Evolutionary conservation across 352 stramenopile species (phyloP).

Genomic region (Phytophthora pistaciae): DNA sequence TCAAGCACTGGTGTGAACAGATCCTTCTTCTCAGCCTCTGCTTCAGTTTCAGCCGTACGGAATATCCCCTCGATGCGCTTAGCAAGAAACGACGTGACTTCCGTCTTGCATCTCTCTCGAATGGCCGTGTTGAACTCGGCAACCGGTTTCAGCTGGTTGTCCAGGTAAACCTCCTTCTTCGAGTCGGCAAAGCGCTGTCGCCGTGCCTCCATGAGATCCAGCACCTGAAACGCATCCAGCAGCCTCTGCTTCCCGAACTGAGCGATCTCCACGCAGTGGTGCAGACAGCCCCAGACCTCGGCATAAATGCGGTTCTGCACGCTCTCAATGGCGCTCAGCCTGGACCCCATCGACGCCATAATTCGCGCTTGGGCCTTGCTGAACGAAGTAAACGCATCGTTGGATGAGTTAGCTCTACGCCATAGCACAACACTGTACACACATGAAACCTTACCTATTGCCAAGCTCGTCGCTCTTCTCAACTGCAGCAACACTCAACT

Average conservation of each 20-base stretch:
- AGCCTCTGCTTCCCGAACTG: slow-evolving; percentile 80
- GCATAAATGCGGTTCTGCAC: slow-evolving; percentile 70
- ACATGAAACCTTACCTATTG: slow-evolving; percentile 48
- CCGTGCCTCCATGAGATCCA: slow-evolving; percentile 80
- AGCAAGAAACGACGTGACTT: slow-evolving; percentile 67
- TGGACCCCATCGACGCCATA: slow-evolving; percentile 73
- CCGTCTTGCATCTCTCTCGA: slow-evolving; percentile 65
- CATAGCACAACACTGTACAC: no score
- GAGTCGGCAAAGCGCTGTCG: slow-evolving; percentile 57
- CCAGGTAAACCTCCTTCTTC: slow-evolving; percentile 70
- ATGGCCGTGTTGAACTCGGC: slow-evolving; percentile 55
- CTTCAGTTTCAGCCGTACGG: slow-evolving; percentile 58
- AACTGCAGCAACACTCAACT: slow-evolving; percentile 62
- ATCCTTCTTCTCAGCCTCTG: slow-evolving; percentile 58
- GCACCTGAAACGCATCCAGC: slow-evolving; percentile 72
- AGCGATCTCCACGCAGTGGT: slow-evolving; percentile 86
- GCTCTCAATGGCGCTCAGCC: slow-evolving; percentile 67
- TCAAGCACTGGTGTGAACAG: slow-evolving; percentile 68
- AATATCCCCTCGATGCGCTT: slow-evolving; percentile 75
- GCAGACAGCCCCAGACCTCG: slow-evolving; percentile 83
- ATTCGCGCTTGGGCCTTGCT: slow-evolving; percentile 77
- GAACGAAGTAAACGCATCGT: slow-evolving; percentile 1
- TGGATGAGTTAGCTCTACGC: not conserved
- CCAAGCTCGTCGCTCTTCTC: slow-evolving; percentile 82
- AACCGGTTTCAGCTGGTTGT: slow-evolving; percentile 65